Base-by-base conservation (phyloP, 805 yeast genomes). In the Candida germanica region DNA sequence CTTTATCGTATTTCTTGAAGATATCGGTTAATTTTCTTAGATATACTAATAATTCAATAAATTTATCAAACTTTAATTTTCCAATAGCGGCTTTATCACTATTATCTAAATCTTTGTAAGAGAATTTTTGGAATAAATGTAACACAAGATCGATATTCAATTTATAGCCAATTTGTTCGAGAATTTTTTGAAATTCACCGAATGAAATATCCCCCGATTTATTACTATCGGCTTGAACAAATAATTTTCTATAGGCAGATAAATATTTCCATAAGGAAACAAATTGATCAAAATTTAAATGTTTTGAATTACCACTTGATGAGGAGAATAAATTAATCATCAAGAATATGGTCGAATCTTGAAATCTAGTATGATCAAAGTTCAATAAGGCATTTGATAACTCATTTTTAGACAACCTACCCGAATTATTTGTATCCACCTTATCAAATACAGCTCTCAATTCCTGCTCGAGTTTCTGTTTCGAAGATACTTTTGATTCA, bases 41-140 rank as follows among this genome's bases (percentile, higher is more conserved):
- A 71, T 86, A 83, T 12, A 86, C 83, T 46, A 87, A 69, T 36
- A 85, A 72, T 54, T 87, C 95, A 17, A 87, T 87, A 59, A 87
- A 87, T 56, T 78, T 72, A 55, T 87, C 95, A 56, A 87, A 87
- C 40, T 83, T 79, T 58, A 87, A 54, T 39, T 60, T 65, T 1
- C 72, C 72, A 21, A 66, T 61, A 0, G 56, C 41, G 6, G 53
- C 38, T 19, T 35, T 32, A 12, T 50, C 57, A 12, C 46, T 34
- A 12, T 44, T 48, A 33, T 55, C 56, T 6, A 49, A 48, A 16
- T 64, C 71, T 26, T 58, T 58, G 44, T 55, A 52, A 28, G 80
- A 69, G 51, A 79, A 81, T 39, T 70, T 71, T 44, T 69, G 74
- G 51, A 80, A 82, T 38, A 83, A 59, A 49, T 73, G 77, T 30